phyloP scores from a whole-genome alignment of 2,329 filamentous ascomycete genomes.

The Cladosporium sp. region DNA sequence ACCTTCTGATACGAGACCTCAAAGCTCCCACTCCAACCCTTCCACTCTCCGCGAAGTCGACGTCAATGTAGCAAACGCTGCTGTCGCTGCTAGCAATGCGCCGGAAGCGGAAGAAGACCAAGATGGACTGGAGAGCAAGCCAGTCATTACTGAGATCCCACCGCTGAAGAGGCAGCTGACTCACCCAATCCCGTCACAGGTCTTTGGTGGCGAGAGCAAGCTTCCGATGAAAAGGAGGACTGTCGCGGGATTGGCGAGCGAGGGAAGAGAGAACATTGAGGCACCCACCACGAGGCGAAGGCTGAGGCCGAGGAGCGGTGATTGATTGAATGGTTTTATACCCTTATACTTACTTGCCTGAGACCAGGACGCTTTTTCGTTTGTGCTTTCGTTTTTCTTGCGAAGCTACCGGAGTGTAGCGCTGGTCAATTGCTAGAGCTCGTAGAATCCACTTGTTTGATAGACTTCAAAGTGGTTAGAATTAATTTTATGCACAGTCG shows the following conservation, averaged over 20 bases:
- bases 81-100: constrained; percentile 14
- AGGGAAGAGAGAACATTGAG: constrained; percentile 32
- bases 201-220: constrained; percentile 20
- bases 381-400: too few relatives aligned
- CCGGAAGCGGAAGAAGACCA: constrained; percentile 20
- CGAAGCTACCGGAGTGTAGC: neutral
- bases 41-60: constrained; percentile 44
- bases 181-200: constrained; percentile 10
- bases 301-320: constrained; percentile 6
- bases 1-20: constrained; percentile 21
- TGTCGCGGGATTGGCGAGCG: constrained; percentile 30
- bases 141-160: neutral
- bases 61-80: constrained; percentile 39
- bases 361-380: too few relatives aligned
- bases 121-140: constrained; percentile 26
- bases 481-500: neutral
- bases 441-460: too few relatives aligned
- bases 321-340: neutral
- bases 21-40: constrained; percentile 25
- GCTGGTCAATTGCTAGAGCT: too few relatives aligned
- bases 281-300: constrained; percentile 23
- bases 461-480: neutral
- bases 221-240: constrained; percentile 36
- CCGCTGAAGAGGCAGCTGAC: constrained; percentile 6
- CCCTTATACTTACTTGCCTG: too few relatives aligned